phyloP scores from a whole-genome alignment of 2,329 filamentous ascomycete genomes.

The Epichloe hybrida region DNA sequence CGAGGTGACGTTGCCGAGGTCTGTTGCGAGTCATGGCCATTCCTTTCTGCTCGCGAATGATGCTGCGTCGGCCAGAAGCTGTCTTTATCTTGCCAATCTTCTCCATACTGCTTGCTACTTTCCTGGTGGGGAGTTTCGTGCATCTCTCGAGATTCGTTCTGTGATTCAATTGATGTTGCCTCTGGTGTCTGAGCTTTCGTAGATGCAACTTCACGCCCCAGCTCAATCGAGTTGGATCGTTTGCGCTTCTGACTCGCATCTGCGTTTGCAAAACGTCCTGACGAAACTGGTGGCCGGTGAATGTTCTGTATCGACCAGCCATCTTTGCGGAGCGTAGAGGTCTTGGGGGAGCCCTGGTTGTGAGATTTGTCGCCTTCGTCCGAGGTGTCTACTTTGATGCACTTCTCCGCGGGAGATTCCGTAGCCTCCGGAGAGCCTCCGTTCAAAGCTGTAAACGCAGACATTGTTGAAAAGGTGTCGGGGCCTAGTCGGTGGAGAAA shows the following conservation, averaged over 20 bases:
- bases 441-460: slow-evolving; percentile 39
- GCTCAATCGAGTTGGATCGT: slow-evolving; percentile 50
- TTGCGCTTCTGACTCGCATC: slow-evolving; percentile 51
- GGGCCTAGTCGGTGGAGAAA: neutral
- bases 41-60: slow-evolving; percentile 33
- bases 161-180: slow-evolving; percentile 15
- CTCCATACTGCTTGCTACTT: slow-evolving; percentile 30
- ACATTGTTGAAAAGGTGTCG: slow-evolving; percentile 22
- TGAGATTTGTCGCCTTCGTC: slow-evolving; percentile 19
- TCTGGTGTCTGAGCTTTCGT: slow-evolving; percentile 23
- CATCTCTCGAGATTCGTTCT: slow-evolving; percentile 26
- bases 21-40: slow-evolving; percentile 31
- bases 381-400: slow-evolving; percentile 17
- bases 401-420: slow-evolving; percentile 19
- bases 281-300: slow-evolving; percentile 29
- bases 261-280: slow-evolving; percentile 27
- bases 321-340: slow-evolving; percentile 21
- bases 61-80: slow-evolving; percentile 33
- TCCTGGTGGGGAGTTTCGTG: slow-evolving; percentile 31
- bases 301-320: slow-evolving; percentile 27
- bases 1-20: slow-evolving; percentile 31
- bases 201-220: slow-evolving; percentile 21
- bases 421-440: slow-evolving; percentile 32
- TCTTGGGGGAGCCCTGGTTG: slow-evolving; percentile 14
- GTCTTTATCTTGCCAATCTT: slow-evolving; percentile 35